These are phyloP conservation scores for Gynochthodes officinalis DNA, from an alignment of 257 asterid species.

Conservation along the genomic window DNA sequence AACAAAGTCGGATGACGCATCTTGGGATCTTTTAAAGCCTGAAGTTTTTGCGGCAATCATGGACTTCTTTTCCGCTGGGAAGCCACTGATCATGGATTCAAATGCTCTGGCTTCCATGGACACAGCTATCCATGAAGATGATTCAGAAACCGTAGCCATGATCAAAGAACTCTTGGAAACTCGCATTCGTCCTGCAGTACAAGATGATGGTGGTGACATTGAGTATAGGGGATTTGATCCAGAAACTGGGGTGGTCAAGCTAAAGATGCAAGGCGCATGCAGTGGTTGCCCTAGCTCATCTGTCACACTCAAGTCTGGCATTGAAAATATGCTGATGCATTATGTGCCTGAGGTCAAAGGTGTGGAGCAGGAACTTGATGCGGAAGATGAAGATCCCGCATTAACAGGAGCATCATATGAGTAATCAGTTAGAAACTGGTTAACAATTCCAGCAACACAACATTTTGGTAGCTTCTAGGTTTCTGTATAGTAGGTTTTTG, in stretches of 20 bases:
- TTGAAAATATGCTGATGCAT: conserved; percentile 97
- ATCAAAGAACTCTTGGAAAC: conserved; percentile 93
- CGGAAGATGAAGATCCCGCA: conserved; percentile 54
- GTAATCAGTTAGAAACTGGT: conserved; percentile 19
- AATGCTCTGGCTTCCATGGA: conserved; percentile 67
- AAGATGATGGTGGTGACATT: conserved; percentile 97
- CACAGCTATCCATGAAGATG: conserved; percentile 84
- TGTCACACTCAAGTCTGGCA: conserved; percentile 90
- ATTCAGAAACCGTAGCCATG: conserved; percentile 98
- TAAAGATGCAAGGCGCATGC: conserved; percentile 99
- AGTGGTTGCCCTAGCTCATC: conserved; percentile 99
- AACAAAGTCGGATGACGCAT: conserved; percentile 72
- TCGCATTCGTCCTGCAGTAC: conserved; percentile 93
- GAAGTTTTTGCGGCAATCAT: conserved; percentile 88
- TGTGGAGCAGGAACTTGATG: conserved; percentile 81
- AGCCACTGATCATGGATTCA: conserved; percentile 73
- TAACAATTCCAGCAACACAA: background rate
- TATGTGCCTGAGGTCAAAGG: conserved; percentile 90
- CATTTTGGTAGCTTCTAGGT: background rate
- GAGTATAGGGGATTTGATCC: conserved; percentile 70
- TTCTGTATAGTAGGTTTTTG: background rate
- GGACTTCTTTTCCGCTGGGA: conserved; percentile 86
- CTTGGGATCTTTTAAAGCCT: conserved; percentile 90
- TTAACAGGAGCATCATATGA: conserved; percentile 66
- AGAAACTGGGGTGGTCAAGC: conserved; percentile 74